A percentile compares a stretch with the other conserved stretches of the same genome.
Conservation (phyloP, 345 rosid species). For the Eucalyptus curtisii region DNA sequence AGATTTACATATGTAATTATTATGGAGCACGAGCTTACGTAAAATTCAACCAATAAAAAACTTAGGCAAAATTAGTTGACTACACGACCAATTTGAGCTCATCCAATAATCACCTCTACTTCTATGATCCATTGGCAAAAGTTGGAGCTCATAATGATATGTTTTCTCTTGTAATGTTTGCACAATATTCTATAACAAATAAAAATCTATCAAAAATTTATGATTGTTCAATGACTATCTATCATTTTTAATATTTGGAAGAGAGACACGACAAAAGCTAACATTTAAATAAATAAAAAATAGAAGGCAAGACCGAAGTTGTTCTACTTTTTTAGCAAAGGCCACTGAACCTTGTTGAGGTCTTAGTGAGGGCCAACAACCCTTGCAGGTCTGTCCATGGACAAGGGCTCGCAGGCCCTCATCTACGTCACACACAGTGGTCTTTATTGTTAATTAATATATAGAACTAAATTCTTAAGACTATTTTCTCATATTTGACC, state of each 20-base stretch:
- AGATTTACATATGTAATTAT: fast-evolving
- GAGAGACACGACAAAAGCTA: not conserved
- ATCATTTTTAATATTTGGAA: not conserved
- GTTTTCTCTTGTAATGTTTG: not conserved
- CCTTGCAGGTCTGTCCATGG: not conserved
- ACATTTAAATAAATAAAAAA: not conserved
- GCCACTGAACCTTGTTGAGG: no score
- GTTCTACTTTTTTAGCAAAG: not conserved
- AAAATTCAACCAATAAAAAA: no score
- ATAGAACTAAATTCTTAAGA: not conserved
- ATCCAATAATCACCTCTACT: not conserved
- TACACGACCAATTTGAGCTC: not conserved
- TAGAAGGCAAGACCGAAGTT: not conserved
- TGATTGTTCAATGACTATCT: not conserved
- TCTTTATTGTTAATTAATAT: not conserved
- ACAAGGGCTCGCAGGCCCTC: not conserved
- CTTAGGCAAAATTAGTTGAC: not conserved
- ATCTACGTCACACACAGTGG: fast-evolving
- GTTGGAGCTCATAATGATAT: not conserved
- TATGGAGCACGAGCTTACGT: not conserved
- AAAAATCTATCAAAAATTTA: not conserved
- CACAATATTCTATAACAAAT: not conserved
- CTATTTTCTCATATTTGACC: not conserved
- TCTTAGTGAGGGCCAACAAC: not conserved
- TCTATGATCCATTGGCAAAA: not conserved